Conservation (phyloP, 257 asterid species). For the Nicotiana tabacum region DNA sequence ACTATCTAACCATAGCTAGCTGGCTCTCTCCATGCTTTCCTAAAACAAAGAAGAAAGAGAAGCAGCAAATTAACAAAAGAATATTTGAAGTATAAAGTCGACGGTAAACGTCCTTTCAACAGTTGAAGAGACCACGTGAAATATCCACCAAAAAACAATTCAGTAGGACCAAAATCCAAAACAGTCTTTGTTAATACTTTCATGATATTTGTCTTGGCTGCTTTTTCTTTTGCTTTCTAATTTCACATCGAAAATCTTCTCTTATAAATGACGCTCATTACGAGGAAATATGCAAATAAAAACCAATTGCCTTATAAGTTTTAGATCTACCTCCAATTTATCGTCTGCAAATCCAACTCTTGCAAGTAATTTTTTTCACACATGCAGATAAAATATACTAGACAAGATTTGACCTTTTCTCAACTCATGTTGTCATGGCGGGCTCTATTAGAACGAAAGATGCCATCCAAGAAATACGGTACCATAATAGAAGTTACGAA, state of each 20-base stretch:
- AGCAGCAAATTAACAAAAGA: not conserved
- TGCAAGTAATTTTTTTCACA: not conserved
- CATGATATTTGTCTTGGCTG: not conserved
- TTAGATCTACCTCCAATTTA: not conserved
- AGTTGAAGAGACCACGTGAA: not conserved
- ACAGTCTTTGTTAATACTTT: not conserved
- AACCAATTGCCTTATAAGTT: not conserved
- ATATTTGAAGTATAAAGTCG: not conserved
- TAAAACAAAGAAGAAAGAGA: not conserved
- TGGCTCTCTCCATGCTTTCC: not conserved
- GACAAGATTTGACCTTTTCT: not conserved
- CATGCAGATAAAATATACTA: not conserved
- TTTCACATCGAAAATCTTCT: not conserved
- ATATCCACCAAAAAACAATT: not conserved
- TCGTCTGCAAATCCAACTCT: not conserved
- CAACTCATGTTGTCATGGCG: not conserved
- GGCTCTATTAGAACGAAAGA: not conserved
- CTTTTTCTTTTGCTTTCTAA: not conserved
- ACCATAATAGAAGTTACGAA: too few relatives aligned
- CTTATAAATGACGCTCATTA: not conserved
- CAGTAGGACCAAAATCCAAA: slow-evolving; percentile 1
- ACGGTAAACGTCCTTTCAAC: not conserved
- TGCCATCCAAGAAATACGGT: too few relatives aligned
- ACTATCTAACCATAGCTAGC: not conserved
- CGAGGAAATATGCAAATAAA: not conserved